phyloP scores from a whole-genome alignment of 2,329 filamentous ascomycete species.

The Neospermospora avenae region DNA sequence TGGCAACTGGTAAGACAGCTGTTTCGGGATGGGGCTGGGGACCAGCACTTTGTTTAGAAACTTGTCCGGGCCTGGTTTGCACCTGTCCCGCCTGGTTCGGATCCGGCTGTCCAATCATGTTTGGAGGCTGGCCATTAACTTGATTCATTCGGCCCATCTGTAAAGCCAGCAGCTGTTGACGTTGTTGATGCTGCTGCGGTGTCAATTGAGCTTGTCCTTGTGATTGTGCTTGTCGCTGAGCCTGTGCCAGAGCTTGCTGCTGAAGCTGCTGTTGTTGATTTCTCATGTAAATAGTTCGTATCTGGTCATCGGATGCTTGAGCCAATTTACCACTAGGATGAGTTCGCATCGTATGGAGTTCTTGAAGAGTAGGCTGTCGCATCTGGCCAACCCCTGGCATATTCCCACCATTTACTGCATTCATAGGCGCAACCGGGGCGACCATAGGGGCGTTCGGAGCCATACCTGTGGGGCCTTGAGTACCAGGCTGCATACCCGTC shows the following conservation, averaged over 20 bases:
- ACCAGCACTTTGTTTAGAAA: slow-evolving; percentile 15
- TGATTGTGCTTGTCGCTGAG: slow-evolving; percentile 12
- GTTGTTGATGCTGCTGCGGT: slow-evolving; percentile 15
- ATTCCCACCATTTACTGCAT: slow-evolving; percentile 25
- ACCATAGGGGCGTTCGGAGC: slow-evolving; percentile 26
- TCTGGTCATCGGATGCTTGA: slow-evolving; percentile 31
- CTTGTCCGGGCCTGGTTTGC: slow-evolving; percentile 11
- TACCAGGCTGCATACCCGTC: slow-evolving; percentile 19
- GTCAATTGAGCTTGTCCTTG: slow-evolving; percentile 17
- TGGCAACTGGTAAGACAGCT: slow-evolving; percentile 7
- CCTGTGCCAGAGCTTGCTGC: no score
- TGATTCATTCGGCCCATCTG: slow-evolving; percentile 19
- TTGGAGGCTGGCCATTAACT: slow-evolving; percentile 11
- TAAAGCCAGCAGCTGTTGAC: slow-evolving; percentile 9
- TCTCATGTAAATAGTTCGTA: slow-evolving; percentile 29
- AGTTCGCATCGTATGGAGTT: slow-evolving; percentile 30
- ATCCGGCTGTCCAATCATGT: slow-evolving; percentile 8
- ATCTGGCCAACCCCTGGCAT: slow-evolving; percentile 18
- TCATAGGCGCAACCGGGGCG: slow-evolving; percentile 35
- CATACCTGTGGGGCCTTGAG: slow-evolving; percentile 13
- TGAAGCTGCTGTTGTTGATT: slow-evolving; percentile 22
- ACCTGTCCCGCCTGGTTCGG: slow-evolving; percentile 8
- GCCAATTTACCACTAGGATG: slow-evolving; percentile 31
- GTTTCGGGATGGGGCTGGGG: slow-evolving; percentile 12
- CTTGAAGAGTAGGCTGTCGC: slow-evolving; percentile 28